Evolutionary conservation across 129 eudicot species (phyloP).

Genomic region (Artemisia tridentata): DNA sequence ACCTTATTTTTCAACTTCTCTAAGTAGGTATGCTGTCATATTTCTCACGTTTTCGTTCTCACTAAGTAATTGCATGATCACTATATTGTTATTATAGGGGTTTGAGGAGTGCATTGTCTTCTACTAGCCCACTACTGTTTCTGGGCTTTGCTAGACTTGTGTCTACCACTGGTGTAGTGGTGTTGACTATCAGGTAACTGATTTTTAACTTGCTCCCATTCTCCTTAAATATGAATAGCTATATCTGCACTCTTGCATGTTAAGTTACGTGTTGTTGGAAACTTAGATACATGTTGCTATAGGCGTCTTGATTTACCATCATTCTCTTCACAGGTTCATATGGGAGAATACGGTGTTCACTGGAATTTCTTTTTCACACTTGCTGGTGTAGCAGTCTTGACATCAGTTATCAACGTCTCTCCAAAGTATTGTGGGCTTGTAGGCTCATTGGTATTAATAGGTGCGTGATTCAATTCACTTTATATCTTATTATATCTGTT

Average conservation of each 20-base stretch:
- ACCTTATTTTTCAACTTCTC: not conserved
- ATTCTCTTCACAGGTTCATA: slow-evolving; percentile 65
- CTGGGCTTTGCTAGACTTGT: slow-evolving; percentile 86
- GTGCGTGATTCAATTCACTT: slow-evolving; percentile 37
- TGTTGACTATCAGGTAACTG: slow-evolving; percentile 82
- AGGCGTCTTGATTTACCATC: not conserved
- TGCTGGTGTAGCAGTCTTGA: slow-evolving; percentile 79
- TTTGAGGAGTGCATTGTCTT: slow-evolving; percentile 52
- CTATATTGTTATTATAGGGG: slow-evolving; percentile 49
- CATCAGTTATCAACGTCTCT: slow-evolving; percentile 59
- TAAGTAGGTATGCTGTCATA: not conserved
- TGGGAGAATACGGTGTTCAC: slow-evolving; percentile 92
- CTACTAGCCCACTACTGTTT: slow-evolving; percentile 70
- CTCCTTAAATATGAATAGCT: too few relatives aligned
- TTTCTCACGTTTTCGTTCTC: not conserved
- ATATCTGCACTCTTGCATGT: too few relatives aligned
- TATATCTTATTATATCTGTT: not conserved
- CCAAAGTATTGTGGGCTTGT: slow-evolving; percentile 68
- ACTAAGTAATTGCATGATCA: slow-evolving; percentile 8
- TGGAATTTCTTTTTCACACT: slow-evolving; percentile 99
- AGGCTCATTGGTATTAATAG: slow-evolving; percentile 61
- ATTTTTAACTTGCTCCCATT: not conserved
- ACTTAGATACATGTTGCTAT: not conserved
- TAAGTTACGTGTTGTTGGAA: too few relatives aligned
- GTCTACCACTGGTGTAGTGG: slow-evolving; percentile 75